Base-by-base conservation (phyloP, 2,329 filamentous ascomycete genomes). In the Alternaria infectoria region DNA sequence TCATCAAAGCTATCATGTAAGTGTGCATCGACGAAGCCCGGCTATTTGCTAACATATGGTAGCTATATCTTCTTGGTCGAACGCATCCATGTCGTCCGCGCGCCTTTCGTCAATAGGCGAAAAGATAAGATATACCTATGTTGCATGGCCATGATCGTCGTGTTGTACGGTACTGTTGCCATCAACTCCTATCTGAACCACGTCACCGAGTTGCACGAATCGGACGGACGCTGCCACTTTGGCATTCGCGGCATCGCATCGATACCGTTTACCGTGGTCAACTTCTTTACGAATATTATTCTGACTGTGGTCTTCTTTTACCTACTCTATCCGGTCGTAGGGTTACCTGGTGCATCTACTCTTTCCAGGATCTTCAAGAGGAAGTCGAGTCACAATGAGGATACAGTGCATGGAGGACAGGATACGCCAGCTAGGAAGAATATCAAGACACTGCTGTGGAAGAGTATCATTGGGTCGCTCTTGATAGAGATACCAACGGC, bases 11-110 rank as follows among this genome's bases (percentile, higher is more conserved):
- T 17, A 47, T 70, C 23, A 70, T 79, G 52, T 71, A 36, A 57
- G 61, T 46, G 9, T 25, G 26, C 2, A 30, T 28, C 6, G 25
- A 32, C 4, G 11, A 26, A n/a, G 4, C n/a, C 21, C n/a, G 15
- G 23, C 5, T 0, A 15, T 21, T 46, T 15, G 3, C 21, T 15
- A 28, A 25, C 17, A n/a, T 0, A 23, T 55, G 25, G 46, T 19
- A 72, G 73, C 25, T 81, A 81, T 49, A 61, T 79, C 12, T 81
- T 80, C 64, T 70, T 82, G 6, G 73, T 81, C 26, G 81, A 82
- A 61, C 75, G 81, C 15, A 73, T 77, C 26, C 79, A 81, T 51
- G 70, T 77, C 8, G 73, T 81, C 21, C 72, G 79, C 13, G 66
- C 73, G 15, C 70, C 77, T 6, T 74, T 76, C 50, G 64, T 72